phyloP scores from a whole-genome alignment of 2,329 filamentous ascomycete species.

The Fusarium palustre region DNA sequence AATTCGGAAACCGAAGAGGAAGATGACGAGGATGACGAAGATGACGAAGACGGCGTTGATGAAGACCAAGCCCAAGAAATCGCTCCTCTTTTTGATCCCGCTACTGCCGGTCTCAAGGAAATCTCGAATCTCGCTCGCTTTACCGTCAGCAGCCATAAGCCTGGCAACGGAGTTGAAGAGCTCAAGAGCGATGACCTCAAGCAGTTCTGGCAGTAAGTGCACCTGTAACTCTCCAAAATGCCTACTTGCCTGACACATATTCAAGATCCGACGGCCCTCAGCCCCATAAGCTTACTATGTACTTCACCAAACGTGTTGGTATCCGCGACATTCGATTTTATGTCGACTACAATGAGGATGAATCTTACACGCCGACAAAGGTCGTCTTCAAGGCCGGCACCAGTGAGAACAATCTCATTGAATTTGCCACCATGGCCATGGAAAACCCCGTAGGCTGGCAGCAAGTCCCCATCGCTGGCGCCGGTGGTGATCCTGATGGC shows the following conservation, averaged over 20 bases:
- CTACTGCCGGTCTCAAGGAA: constrained; percentile 74
- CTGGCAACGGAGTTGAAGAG: constrained; percentile 81
- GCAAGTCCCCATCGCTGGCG: constrained; percentile 74
- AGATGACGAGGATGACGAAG: constrained; percentile 40
- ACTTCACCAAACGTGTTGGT: constrained; percentile 85
- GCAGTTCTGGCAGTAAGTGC: constrained; percentile 80
- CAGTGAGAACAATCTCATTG: constrained; percentile 89
- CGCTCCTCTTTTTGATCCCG: constrained; percentile 63
- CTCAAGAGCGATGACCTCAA: constrained; percentile 78
- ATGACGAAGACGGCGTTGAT: constrained; percentile 22
- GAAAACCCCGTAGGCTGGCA: constrained; percentile 89
- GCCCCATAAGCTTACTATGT: constrained; percentile 83
- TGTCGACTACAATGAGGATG: constrained; percentile 91
- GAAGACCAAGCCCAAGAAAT: constrained; percentile 46
- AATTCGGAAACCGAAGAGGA: constrained; percentile 49
- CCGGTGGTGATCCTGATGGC: constrained; percentile 70
- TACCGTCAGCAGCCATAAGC: constrained; percentile 85
- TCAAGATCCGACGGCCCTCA: constrained; percentile 84
- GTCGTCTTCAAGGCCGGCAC: constrained; percentile 91
- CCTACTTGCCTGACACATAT: background rate
- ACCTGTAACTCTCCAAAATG: background rate
- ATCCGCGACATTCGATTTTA: constrained; percentile 84
- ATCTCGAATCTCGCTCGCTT: constrained; percentile 87
- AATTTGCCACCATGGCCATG: constrained; percentile 85
- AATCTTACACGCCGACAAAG: constrained; percentile 95